Base-by-base conservation (phyloP, 2,329 filamentous ascomycete species). In the Passalora sequoiae region DNA sequence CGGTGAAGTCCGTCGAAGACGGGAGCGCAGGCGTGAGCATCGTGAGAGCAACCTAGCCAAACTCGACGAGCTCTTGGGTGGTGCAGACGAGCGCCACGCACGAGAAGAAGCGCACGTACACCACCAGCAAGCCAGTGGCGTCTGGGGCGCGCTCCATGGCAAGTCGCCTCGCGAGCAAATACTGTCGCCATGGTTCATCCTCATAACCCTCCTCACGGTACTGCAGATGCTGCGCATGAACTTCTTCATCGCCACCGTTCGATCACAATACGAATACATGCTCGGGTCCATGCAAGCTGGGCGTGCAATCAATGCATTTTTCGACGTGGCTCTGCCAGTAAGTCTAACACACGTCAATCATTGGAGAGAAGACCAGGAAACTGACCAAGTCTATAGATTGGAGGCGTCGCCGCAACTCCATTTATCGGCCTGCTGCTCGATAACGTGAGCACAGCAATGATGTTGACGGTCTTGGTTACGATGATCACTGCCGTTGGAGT, bases 201-300 rank as follows among this genome's bases (percentile, higher is more conserved):
- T 94, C 24, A 85, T 94, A 57, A 85, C 86, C 3, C 66, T 88
- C 16, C 89, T 94, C 61, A 94, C 86, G 3, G 64, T 63, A 3
- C 47, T 62, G 22, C 57, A 61, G 40, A 62, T 62, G 59, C 54
- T 61, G 38, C 58, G 70, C 16, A 94, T 94, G 75, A 94, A 94
- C 67, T 94, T 88, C 69, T 94, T 94, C 63, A 86, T 94, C 45
- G 86, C 89, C 3, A 94, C 88, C 4, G 83, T 94, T 51, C 76
- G 84, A 3, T 73, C 81, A 2, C 89, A 95, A 63, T 94, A 94
- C 66, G 77, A 81, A 37, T 83, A 81, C 57, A 76, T 95, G n/a
- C 77, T 95, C 12, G 72, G 72, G 29, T 80, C 79, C 9, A 69
- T 73, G 46, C 63, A 69, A 1, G 72, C 75, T 43, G 85, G 87